Evolutionary conservation across 257 asterid species (phyloP).

Genomic region (Gentiana dahurica): DNA sequence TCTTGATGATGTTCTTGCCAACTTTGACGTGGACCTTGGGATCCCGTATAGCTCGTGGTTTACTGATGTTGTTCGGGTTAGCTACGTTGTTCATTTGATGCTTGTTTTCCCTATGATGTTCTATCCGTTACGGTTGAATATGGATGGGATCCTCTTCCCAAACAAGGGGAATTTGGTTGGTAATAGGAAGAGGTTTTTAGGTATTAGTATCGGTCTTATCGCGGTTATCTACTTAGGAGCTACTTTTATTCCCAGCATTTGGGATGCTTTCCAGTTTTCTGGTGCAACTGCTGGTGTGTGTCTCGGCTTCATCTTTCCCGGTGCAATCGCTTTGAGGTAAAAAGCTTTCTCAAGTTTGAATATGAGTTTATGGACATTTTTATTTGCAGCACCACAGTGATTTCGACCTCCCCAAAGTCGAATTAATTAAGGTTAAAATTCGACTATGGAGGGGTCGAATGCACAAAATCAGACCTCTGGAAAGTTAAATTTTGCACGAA

Average conservation of each 20-base stretch:
- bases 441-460: too few relatives aligned
- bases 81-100: constrained; percentile 89
- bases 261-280: constrained; percentile 95
- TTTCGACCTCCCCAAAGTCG: too few relatives aligned
- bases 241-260: constrained; percentile 82
- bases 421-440: too few relatives aligned
- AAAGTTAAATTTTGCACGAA: too few relatives aligned
- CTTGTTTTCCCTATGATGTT: constrained; percentile 89
- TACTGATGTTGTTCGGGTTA: constrained; percentile 73
- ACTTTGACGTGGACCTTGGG: constrained; percentile 76
- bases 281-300: constrained; percentile 92
- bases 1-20: constrained; percentile 70
- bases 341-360: not conserved
- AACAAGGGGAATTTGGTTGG: constrained; percentile 50
- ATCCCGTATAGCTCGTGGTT: constrained; percentile 64
- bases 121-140: constrained; percentile 62
- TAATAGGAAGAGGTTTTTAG: constrained; percentile 51
- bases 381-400: too few relatives aligned
- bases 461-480: too few relatives aligned
- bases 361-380: too few relatives aligned
- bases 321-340: constrained; percentile 40
- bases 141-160: constrained; percentile 80
- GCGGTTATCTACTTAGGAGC: constrained; percentile 57
- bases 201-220: constrained; percentile 50
- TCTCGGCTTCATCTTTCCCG: constrained; percentile 79